Conservation (phyloP, 148 eudicot species). For the Silene uniflora region DNA sequence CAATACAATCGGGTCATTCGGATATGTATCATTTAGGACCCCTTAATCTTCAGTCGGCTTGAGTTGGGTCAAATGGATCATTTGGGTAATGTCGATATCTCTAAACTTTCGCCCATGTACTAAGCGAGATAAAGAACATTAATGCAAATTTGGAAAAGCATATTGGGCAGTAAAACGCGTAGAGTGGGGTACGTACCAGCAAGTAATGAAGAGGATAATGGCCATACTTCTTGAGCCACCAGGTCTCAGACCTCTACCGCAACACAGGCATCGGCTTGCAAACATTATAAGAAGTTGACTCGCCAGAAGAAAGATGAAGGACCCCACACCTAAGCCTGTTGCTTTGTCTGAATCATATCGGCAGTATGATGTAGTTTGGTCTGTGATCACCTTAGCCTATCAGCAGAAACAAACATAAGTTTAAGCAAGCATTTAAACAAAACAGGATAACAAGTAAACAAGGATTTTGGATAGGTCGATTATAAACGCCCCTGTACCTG, state of each 20-base stretch:
- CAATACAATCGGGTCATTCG: neutral
- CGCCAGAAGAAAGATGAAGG: conserved; percentile 57
- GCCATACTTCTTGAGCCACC: conserved; percentile 69
- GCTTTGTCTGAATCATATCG: conserved; percentile 60
- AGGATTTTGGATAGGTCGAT: too few relatives aligned
- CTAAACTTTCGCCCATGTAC: neutral
- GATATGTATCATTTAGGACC: too few relatives aligned
- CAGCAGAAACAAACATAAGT: conserved; percentile 11
- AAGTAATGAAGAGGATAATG: conserved; percentile 60
- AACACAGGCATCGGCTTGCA: conserved; percentile 77
- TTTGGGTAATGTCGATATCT: neutral
- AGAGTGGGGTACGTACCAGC: conserved; percentile 50
- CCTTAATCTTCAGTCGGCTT: neutral
- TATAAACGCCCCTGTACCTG: too few relatives aligned
- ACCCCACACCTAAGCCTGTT: conserved; percentile 63
- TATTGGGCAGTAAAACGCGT: neutral
- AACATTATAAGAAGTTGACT: conserved; percentile 73
- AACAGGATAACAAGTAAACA: neutral
- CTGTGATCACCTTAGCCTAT: conserved; percentile 37
- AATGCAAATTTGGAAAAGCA: neutral
- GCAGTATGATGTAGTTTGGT: conserved; percentile 37
- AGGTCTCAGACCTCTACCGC: conserved; percentile 80
- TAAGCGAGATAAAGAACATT: neutral
- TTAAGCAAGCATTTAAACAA: neutral
- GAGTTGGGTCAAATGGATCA: neutral